Base-by-base conservation (phyloP, 495 filamentous ascomycete species). In the Aspergillus homomorphus region DNA sequence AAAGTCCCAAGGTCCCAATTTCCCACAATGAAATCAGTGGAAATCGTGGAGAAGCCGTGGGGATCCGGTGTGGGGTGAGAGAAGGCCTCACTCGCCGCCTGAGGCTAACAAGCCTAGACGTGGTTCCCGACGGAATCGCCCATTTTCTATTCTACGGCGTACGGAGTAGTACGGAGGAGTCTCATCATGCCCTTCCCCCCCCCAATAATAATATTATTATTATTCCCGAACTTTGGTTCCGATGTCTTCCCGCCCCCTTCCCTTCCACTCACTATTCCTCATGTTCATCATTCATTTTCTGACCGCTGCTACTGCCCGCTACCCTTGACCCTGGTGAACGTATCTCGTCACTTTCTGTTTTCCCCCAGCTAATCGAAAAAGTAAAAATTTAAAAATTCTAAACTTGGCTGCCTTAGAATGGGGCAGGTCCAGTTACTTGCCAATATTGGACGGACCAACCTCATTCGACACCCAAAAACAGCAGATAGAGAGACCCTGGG, bases 401-500 rank as follows among this genome's bases (percentile, higher is more conserved):
- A 51, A 51, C 24, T 51, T 30, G 48, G 45, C 44, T 59, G 53
- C 51, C 63, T 60, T 57, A 54, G 58, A 42, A 66, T 63, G 64
- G 60, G 55, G 49, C 60, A 57, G 53, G 57, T 42, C 60, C 56
- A 16, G 41, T 24, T 14, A 30, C 4, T 45, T 53, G 18, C 56
- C 51, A 33, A 50, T 50, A 23, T 50, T 57, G 56, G 38, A 45
- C 51, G 26, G 41, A 44, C 52, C 52, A 57, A 54, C 30, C 44
- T 28, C 28, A 54, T 18, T 24, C 48, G 24, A 30, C 26, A 44
- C 52, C 33, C 12, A 14, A 12, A 38, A 41, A 26, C 14, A 56
- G 52, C 42, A 22, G 38, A 55, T 12, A 20, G 38, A 51, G 22
- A 52, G 49, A 28, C 45, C 30, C 38, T 55, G 52, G 48, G 38